Base-by-base conservation (phyloP, 495 filamentous ascomycete genomes). In the Penicillium canariense region DNA sequence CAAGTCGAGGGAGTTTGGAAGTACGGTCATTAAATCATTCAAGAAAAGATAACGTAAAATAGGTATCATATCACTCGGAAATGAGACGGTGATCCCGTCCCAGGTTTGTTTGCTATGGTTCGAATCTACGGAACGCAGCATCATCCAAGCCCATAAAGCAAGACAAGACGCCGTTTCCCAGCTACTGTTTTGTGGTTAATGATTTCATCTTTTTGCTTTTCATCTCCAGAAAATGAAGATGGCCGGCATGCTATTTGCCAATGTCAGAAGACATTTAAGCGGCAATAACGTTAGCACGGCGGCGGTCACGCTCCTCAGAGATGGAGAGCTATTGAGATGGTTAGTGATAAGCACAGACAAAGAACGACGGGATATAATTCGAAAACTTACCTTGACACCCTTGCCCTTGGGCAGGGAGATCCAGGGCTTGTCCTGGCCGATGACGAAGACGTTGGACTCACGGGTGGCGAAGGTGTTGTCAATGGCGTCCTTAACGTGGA, bases 401-500 rank as follows among this genome's bases (percentile, higher is more conserved):
- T 95, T 96, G 81, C 94, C 94, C 90, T 97, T 97, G 73, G 94
- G 95, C 64, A 97, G 84, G 69, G 89, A 95, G 71, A 98, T 84
- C 95, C 94, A 98, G 60, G 94, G 91, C 87, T 97, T 97, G 67
- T 98, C 95, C 65, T 84, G 80, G 50, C 94, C 94, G 64, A 98
- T 96, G 78, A 97, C 85, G 79, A 96, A 96, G 61, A 97, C 91
- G 88, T 98, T 98, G 81, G 77, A 87, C 82, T 97, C 90, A 72
- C 94, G 94, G 68, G 94, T 98, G 65, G 95, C 91, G 81, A 97
- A 98, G 68, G 89, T 88, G 85, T 97, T 98, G 85, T 97, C 94
- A 75, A 98, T 88, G 59, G 91, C 94, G 69, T 98, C 94, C 87
- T 98, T 97, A 76, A 98, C 86, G 83, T 97, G 95, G 76, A 97